Evolutionary conservation across 345 rosid species (phyloP).

Genomic region (Lenwebbia sp.): DNA sequence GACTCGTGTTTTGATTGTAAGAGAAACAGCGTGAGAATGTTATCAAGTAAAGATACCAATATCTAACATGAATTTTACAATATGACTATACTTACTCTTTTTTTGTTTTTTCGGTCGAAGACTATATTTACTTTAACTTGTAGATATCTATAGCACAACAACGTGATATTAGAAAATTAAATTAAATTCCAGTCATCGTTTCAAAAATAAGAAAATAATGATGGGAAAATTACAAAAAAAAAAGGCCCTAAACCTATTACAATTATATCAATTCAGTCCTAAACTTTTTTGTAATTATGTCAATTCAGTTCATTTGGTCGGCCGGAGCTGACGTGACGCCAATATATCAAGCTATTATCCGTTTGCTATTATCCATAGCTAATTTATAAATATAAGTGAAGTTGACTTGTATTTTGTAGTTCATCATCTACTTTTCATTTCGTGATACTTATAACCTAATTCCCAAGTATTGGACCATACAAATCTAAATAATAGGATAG

Average conservation of each 20-base stretch:
- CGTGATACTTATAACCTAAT: too few species aligned
- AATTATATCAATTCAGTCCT: too few species aligned
- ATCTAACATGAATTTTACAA: neutral
- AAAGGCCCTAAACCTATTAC: too few species aligned
- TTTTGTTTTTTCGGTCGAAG: too few species aligned
- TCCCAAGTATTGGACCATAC: neutral
- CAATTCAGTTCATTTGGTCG: too few species aligned
- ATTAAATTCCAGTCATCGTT: neutral
- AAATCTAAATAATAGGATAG: too few species aligned
- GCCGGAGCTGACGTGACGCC: too few species aligned
- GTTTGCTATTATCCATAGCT: fast-evolving
- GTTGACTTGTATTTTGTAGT: too few species aligned
- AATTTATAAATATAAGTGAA: neutral
- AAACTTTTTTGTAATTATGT: too few species aligned
- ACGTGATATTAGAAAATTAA: neutral
- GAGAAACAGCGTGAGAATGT: fast-evolving
- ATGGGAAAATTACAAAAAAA: neutral
- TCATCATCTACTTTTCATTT: too few species aligned
- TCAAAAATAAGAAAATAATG: neutral
- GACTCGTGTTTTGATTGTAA: neutral
- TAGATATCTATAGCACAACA: neutral
- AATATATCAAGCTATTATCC: fast-evolving
- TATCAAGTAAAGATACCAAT: neutral
- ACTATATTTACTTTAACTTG: neutral
- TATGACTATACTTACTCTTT: neutral